These are phyloP conservation scores for Atkinsonella texensis DNA, from an alignment of 2,329 filamentous ascomycete genomes.

Conservation along the genomic window DNA sequence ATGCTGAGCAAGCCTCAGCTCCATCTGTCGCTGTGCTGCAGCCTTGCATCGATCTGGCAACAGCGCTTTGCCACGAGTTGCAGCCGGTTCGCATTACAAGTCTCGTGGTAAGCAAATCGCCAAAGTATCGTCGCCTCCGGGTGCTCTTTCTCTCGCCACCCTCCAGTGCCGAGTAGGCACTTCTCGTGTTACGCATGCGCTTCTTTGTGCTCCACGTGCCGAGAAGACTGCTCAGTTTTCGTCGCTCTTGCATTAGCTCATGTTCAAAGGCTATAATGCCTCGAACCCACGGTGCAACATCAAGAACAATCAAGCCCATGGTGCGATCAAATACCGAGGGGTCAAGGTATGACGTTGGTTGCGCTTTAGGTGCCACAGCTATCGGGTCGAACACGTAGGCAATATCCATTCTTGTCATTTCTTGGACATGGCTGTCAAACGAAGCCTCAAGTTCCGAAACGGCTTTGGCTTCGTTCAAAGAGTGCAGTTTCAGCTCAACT, in stretches of 20 bases:
- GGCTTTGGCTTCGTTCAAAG: slow-evolving; percentile 22
- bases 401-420: slow-evolving; percentile 38
- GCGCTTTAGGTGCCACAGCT: slow-evolving; percentile 35
- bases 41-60: slow-evolving; percentile 10
- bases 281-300: slow-evolving; percentile 85
- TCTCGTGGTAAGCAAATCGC: slow-evolving; percentile 43
- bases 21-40: slow-evolving; percentile 5
- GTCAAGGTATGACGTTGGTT: slow-evolving; percentile 34
- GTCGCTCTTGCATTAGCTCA: slow-evolving; percentile 54
- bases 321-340: slow-evolving; percentile 69
- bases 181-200: slow-evolving; percentile 57
- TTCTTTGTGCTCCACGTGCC: slow-evolving; percentile 41
- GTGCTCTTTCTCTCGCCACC: slow-evolving; percentile 56
- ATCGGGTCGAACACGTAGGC: slow-evolving; percentile 50
- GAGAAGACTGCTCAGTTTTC: slow-evolving; percentile 48
- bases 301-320: slow-evolving; percentile 51
- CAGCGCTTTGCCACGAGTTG: slow-evolving; percentile 23
- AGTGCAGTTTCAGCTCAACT: slow-evolving; percentile 8
- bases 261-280: slow-evolving; percentile 69
- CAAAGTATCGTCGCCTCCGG: slow-evolving; percentile 62
- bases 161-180: slow-evolving; percentile 65
- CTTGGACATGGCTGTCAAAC: slow-evolving; percentile 16
- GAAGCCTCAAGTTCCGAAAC: slow-evolving; percentile 26
- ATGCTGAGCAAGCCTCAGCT: slow-evolving; percentile 4
- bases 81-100: slow-evolving; percentile 55